Evolutionary conservation across 768 basidiomycete genomes (phyloP).

Genomic region (Lentinula boryana): DNA sequence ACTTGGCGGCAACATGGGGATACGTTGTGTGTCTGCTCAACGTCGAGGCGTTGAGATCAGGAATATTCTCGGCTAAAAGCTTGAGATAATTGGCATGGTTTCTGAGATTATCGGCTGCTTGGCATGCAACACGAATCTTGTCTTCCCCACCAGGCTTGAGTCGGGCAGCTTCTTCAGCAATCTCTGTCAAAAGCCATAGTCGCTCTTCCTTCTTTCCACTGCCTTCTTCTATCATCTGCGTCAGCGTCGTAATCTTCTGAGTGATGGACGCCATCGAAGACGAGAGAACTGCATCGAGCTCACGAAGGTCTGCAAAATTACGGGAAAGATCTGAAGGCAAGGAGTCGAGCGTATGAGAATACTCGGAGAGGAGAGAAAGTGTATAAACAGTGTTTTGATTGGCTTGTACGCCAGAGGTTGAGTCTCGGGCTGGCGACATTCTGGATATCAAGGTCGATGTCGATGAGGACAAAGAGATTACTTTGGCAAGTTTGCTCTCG

Average conservation of each 20-base stretch:
- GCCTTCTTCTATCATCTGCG: conserved; percentile 67
- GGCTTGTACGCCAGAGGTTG: not conserved
- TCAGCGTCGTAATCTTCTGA: conserved; percentile 69
- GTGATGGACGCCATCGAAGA: conserved; percentile 80
- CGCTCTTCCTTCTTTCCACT: conserved; percentile 60
- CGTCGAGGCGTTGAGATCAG: conserved; percentile 52
- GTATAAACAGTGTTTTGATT: conserved; percentile 42
- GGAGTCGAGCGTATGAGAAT: conserved; percentile 88
- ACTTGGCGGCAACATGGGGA: conserved; percentile 67
- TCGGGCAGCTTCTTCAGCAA: conserved; percentile 87
- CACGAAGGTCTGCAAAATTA: conserved; percentile 92
- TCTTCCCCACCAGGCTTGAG: conserved; percentile 95
- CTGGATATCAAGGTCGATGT: not conserved
- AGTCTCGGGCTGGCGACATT: not conserved
- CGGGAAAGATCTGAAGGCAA: conserved; percentile 92
- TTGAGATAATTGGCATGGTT: conserved; percentile 56
- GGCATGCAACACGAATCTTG: conserved; percentile 93
- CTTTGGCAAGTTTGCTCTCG: no score
- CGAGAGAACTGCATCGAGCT: conserved; percentile 97
- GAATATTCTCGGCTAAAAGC: conserved; percentile 54
- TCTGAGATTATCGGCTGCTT: conserved; percentile 84
- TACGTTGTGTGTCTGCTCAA: conserved; percentile 64
- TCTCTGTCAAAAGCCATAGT: conserved; percentile 83
- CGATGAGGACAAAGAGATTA: no score
- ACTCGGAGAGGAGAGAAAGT: conserved; percentile 70